Base-by-base conservation (phyloP, 129 eudicot species). In the Lactuca sativa region DNA sequence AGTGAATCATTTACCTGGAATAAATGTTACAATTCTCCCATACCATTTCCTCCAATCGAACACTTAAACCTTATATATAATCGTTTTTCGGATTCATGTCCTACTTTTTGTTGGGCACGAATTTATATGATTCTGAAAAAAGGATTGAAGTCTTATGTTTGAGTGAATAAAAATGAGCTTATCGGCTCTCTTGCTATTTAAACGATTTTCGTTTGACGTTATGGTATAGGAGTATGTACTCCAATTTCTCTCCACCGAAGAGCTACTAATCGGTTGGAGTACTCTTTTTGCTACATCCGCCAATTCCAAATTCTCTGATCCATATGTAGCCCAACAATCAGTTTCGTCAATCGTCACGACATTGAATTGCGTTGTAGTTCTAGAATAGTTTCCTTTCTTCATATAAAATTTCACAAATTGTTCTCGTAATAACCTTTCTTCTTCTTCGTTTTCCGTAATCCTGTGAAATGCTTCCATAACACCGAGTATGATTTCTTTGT, bases 211-310 rank as follows among this genome's bases (percentile, higher is more conserved):
- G 30, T 25, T 25, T 25, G 30, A 25, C 30, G 30, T 25, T 25
- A 25, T 25, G 30, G 30, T 25, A 25, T 25, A 25, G 30, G 30
- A 25, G 30, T 25, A 25, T 25, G 2, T 10, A 51, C 56, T 51
- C 17, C 56, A 61, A 25, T 25, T 25, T 25, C 30, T 25, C 30
- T 25, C 30, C 30, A 25, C 30, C 30, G 30, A 25, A 25, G 66
- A 61, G 66, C 66, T 61, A 61, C 66, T 61, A 61, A 61, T 41
- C n/a, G 49, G 66, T 15, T 61, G 66, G 18, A 61, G 38, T 6
- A 61, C 43, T 36, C 17, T 33, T 41, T 9, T 61, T 0, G 49
- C 66, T 11, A 61, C 48, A 11, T 61, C 66, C 5, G 66, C 18
- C 16, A 60, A 36, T 30, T 60, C 4, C 17, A 47, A 41, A 30